phyloP scores from a whole-genome alignment of 306 rosid genomes.

The Corylus americana region DNA sequence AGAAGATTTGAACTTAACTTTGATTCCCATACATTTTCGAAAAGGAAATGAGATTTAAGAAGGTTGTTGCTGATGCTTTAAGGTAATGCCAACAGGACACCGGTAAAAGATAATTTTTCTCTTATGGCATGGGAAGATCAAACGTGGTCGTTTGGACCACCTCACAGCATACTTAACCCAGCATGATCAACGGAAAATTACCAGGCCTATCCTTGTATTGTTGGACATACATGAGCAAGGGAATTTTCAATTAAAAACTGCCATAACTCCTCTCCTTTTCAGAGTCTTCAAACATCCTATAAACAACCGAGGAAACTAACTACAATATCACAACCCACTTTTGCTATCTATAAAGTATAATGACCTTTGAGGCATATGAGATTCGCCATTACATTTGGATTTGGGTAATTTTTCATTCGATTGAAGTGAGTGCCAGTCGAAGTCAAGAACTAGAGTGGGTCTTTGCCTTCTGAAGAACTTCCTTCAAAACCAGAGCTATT shows the following conservation, averaged over 20 bases:
- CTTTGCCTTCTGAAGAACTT: conserved; percentile 60
- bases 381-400: neutral
- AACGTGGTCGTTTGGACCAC: too few species aligned
- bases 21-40: too few species aligned
- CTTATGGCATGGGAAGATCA: too few species aligned
- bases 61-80: too few species aligned
- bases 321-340: neutral
- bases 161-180: too few species aligned
- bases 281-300: neutral
- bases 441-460: conserved; percentile 39
- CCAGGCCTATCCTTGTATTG: too few species aligned
- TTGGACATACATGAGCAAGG: neutral
- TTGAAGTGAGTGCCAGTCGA: neutral
- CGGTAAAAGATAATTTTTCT: too few species aligned
- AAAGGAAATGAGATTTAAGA: too few species aligned
- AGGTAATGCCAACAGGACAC: too few species aligned
- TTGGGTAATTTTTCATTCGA: neutral
- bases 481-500: conserved; percentile 77
- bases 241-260: neutral
- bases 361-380: neutral
- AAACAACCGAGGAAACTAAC: neutral
- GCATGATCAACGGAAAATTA: too few species aligned
- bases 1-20: too few species aligned
- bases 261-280: neutral
- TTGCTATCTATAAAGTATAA: neutral